Percentiles rank a stretch among this genome's conserved stretches.
Conservation (phyloP, 805 yeast genomes). For the Candida wancherniae region DNA sequence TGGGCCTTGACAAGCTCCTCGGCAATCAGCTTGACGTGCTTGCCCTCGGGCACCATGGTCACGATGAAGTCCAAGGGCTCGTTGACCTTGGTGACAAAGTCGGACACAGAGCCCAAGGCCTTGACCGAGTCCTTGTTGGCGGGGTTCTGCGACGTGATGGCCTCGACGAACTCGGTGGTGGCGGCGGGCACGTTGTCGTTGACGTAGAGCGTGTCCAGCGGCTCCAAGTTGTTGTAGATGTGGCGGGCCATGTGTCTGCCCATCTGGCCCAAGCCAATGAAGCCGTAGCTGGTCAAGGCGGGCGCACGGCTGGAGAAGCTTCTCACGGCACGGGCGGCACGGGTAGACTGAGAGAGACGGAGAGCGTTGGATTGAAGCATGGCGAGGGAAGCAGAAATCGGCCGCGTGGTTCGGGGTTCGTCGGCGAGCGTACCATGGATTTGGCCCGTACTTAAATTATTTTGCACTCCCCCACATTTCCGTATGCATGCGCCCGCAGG, state of each 20-base stretch:
- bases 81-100: constrained; percentile 28
- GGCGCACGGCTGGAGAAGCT: constrained; percentile 6
- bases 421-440: not conserved
- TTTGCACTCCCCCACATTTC: constrained; percentile 10
- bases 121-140: constrained; percentile 18
- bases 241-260: constrained; percentile 54
- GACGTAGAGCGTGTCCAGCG: constrained; percentile 38
- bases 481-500: constrained; percentile 4
- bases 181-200: constrained; percentile 37
- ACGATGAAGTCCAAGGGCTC: constrained; percentile 37
- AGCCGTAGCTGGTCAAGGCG: constrained; percentile 34
- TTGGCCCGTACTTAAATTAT: not conserved
- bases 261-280: constrained; percentile 56
- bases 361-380: constrained; percentile 1
- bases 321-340: constrained; percentile 4
- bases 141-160: constrained; percentile 22
- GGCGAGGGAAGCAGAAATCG: not conserved
- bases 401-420: too few species aligned
- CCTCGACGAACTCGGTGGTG: constrained; percentile 20
- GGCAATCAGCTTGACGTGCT: constrained; percentile 41
- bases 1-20: constrained; percentile 33
- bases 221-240: constrained; percentile 34
- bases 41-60: constrained; percentile 54
- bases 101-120: constrained; percentile 18
- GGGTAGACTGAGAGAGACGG: not conserved